phyloP scores from a whole-genome alignment of 768 basidiomycete species.

The Asterophora lycoperdoides region DNA sequence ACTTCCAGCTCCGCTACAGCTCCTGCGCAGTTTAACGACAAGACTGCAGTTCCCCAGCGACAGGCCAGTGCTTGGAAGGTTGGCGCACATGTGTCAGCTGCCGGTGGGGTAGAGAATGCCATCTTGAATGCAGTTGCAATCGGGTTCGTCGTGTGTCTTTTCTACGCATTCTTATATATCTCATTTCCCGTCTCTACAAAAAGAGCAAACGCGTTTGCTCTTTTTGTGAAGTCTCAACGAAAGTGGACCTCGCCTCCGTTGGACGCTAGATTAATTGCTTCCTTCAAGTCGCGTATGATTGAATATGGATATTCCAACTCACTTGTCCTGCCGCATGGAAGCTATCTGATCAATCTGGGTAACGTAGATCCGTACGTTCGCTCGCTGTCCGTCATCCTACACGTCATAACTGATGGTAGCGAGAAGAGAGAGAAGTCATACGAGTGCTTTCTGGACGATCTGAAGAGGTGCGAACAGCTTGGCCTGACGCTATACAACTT shows the following conservation, averaged over 20 bases:
- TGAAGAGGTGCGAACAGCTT: conserved; percentile 71
- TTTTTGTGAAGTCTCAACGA: conserved; percentile 82
- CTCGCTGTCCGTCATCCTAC: neutral
- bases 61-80: conserved; percentile 54
- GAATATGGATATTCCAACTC: conserved; percentile 55
- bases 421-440: conserved; percentile 68
- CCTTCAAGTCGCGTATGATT: conserved; percentile 60
- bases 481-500: conserved; percentile 78
- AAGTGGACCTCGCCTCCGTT: conserved; percentile 72
- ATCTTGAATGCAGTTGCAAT: conserved; percentile 66
- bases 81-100: conserved; percentile 81
- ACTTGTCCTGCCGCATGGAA: conserved; percentile 79
- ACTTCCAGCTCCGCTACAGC: neutral
- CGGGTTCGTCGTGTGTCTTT: conserved; percentile 42
- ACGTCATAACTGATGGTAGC: conserved; percentile 26
- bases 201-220: conserved; percentile 79
- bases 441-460: conserved; percentile 79
- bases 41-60: conserved; percentile 26
- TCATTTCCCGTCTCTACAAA: neutral
- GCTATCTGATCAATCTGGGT: conserved; percentile 80
- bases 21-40: conserved; percentile 13
- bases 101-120: conserved; percentile 75
- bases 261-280: conserved; percentile 42
- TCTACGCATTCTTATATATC: neutral
- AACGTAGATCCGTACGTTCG: conserved; percentile 65